Evolutionary conservation across 1,284 basidiomycete species (phyloP), one percentile per base, ranked within the genome.

Genomic region (Malassezia japonica): DNA sequence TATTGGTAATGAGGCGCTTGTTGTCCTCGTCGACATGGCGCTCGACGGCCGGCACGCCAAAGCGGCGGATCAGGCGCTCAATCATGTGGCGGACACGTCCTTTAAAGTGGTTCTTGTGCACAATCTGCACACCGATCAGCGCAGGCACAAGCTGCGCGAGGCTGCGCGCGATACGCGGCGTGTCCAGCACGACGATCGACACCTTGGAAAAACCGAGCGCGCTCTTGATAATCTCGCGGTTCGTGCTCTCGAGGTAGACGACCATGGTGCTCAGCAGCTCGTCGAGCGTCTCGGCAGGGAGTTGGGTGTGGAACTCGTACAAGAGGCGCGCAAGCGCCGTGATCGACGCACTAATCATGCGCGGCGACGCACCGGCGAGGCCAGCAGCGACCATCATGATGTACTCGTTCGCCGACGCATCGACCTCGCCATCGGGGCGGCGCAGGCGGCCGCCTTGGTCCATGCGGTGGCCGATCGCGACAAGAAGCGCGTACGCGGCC

Each of bases 21-120:
- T 76, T 74, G 16, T 84, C 83, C 25, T 86, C 85, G 57, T 80
- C 85, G 3, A 59, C 60, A 7, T 78, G 76, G 40, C 67, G 60
- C 56, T 77, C 77, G 6, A 99, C 82, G 18, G 83, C 83, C 43
- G 91, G 83, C 78, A 82, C 94, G 0, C 84, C 85, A 68, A 95
- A 94, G 56, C 90, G 81, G 55, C 92, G 79, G 57, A 98, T 80
- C 80, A 98, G 83, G 39, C 94, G 82, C 77, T 98, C 94, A 64
- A 98, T 89, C 54, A 98, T 90, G 75, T 96, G 91, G 38, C 89
- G 82, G 12, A 95, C 87, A 77, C 95, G 96, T 48, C 81, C 79
- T 75, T 98, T 98, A 81, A 99, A 98, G 74, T 96, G 92, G 71
- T 98, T 95, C 74, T 92, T 92, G 77, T 98, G 91, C 72, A 95